These are phyloP conservation scores for Apiospora phragmitis DNA, from an alignment of 2,329 filamentous ascomycete species.

Conservation along the genomic window DNA sequence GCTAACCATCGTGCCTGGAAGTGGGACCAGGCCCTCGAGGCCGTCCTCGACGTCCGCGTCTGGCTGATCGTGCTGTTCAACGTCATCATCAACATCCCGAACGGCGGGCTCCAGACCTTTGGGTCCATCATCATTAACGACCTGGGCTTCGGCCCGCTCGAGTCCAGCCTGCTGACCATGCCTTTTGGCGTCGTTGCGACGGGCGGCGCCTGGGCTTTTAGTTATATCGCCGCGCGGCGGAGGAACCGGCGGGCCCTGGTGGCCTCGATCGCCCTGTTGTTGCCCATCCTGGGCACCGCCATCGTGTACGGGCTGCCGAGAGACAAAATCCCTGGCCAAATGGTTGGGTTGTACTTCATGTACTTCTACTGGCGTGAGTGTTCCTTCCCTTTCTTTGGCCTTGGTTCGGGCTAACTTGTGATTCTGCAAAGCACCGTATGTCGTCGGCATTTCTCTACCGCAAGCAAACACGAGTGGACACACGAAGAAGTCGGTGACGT, in stretches of 20 bases:
- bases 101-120: constrained; percentile 29
- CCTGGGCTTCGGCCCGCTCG: constrained; percentile 22
- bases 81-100: constrained; percentile 30
- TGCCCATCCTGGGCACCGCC: constrained; percentile 24
- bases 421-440: constrained; percentile 24
- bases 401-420: neutral
- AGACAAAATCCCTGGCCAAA: constrained; percentile 36
- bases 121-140: constrained; percentile 28
- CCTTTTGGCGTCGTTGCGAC: constrained; percentile 25
- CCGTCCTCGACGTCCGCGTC: constrained; percentile 25
- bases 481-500: constrained; percentile 42
- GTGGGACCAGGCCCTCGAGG: constrained; percentile 30
- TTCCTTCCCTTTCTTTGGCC: neutral
- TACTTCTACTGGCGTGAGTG: constrained; percentile 39
- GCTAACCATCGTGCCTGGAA: constrained; percentile 26
- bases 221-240: constrained; percentile 24
- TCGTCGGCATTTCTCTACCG: constrained; percentile 26
- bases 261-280: constrained; percentile 20
- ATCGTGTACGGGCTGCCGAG: constrained; percentile 22
- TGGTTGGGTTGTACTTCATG: constrained; percentile 40
- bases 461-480: constrained; percentile 29
- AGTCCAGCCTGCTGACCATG: constrained; percentile 25
- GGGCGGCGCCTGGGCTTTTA: constrained; percentile 23
- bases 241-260: constrained; percentile 22
- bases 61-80: constrained; percentile 31